Evolutionary conservation across 2,329 filamentous ascomycete genomes (phyloP), one percentile per base, ranked within the genome.

Genomic region (Cladosporium halotolerans): DNA sequence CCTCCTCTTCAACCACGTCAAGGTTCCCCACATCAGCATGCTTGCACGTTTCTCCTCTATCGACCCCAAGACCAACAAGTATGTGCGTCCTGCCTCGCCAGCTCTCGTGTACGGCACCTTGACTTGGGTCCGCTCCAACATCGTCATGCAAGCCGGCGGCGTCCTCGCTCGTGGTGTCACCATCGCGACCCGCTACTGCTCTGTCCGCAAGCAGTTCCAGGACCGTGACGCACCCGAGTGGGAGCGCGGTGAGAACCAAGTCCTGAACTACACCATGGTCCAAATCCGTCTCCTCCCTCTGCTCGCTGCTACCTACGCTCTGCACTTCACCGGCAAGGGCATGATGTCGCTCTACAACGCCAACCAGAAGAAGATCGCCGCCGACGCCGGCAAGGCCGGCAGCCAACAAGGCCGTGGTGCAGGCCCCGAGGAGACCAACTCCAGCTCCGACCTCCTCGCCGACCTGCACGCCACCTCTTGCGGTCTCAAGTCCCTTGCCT

Each of bases 231-330:
- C 83, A 5, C 75, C 77, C 28, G 74, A 78, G 36, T 74, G 73
- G 38, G 74, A 78, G 57, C 67, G 72, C 19, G 81, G 79, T 4
- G 87, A 90, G 72, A 89, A 83, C 66, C 84, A 85, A 62, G 87
- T 90, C 1, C 74, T 90, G 28, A 86, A 90, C 73, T 90, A 90
- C 71, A 88, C 85, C 57, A 89, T 88, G 82, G 86, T 90, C 7
- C 86, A 89, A 67, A 80, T 86, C 63, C 80, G 87, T 45, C 74
- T 90, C 2, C 73, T 90, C 18, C 85, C 87, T 1, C 75, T 90
- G 3, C 73, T 91, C 8, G 86, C 86, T 0, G 79, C 86, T 2
- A 86, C 85, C 1, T 90, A 86, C 59, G 86, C 87, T n/a, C 75
- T 90, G 10, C 85, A 89, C 68, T 90, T 89, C 65, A 89, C 87